phyloP scores from a whole-genome alignment of 2,329 filamentous ascomycete species.

The Aspergillus sp. region DNA sequence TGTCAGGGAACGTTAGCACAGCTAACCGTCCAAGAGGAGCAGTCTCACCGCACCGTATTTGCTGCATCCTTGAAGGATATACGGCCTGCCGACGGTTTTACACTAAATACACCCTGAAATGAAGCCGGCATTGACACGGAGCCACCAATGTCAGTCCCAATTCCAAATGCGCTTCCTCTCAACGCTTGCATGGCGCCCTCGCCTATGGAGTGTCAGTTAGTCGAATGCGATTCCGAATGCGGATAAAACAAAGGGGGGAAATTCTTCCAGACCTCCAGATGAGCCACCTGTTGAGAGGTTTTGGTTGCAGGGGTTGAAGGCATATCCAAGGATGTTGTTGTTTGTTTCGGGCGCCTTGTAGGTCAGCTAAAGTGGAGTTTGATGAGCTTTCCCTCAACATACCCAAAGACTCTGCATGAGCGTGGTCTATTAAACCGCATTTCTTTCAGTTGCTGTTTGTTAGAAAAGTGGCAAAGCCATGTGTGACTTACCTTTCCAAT shows the following conservation, averaged over 20 bases:
- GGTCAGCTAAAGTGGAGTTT: not conserved
- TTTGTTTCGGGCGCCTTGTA: slow-evolving; percentile 10
- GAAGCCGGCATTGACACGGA: slow-evolving; percentile 11
- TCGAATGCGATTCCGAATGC: not conserved
- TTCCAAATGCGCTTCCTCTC: slow-evolving; percentile 12
- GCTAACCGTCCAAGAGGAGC: not conserved
- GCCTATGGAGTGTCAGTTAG: slow-evolving; percentile 6
- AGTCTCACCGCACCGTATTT: slow-evolving; percentile 8
- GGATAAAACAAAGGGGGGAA: not conserved
- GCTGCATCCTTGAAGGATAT: slow-evolving; percentile 10
- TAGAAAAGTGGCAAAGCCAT: not conserved
- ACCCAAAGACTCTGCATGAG: slow-evolving; percentile 12
- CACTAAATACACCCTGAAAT: slow-evolving; percentile 8
- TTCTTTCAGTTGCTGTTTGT: slow-evolving; percentile 6
- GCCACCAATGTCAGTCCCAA: slow-evolving; percentile 10
- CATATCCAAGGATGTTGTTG: slow-evolving; percentile 12
- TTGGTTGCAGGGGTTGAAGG: slow-evolving; percentile 10
- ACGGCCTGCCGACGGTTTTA: slow-evolving; percentile 9
- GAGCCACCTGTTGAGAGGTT: slow-evolving; percentile 9
- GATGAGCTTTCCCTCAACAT: not conserved
- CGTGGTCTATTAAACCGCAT: slow-evolving; percentile 5
- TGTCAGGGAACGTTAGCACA: not conserved
- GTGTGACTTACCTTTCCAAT: slow-evolving; percentile 10
- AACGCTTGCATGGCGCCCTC: slow-evolving; percentile 12
- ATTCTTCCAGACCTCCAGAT: slow-evolving; percentile 8